A percentile compares a stretch with the other conserved stretches of the same genome.
These are phyloP conservation scores for Globisporangium paddicum DNA, from an alignment of 352 stramenopile species.

Conservation along the genomic window DNA sequence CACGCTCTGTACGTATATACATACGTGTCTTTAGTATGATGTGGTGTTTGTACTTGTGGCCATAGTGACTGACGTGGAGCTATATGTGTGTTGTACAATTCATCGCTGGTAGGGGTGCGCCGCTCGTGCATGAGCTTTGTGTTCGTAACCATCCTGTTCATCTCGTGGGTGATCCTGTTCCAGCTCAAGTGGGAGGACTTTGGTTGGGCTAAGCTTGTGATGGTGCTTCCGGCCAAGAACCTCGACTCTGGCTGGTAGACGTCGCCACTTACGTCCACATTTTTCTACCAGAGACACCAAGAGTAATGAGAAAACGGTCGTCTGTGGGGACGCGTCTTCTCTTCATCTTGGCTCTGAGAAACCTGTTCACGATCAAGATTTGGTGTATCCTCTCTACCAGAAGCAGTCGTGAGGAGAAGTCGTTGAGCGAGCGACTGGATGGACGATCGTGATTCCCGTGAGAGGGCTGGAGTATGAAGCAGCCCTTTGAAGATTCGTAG, in stretches of 20 bases:
- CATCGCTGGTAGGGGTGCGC: slow-evolving; percentile 49
- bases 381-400: background rate
- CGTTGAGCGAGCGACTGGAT: background rate
- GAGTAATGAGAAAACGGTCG: background rate
- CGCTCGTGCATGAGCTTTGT: slow-evolving; percentile 67
- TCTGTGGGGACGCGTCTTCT: background rate
- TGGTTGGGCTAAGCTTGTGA: slow-evolving; percentile 72
- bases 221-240: slow-evolving; percentile 66
- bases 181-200: slow-evolving; percentile 86
- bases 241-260: slow-evolving; percentile 60
- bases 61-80: background rate
- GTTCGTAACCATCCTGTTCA: slow-evolving; percentile 68
- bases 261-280: background rate
- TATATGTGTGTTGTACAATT: background rate
- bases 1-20: slow-evolving; percentile 60
- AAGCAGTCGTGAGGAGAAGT: background rate
- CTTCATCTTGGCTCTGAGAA: background rate
- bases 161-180: slow-evolving; percentile 75
- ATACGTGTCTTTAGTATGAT: background rate
- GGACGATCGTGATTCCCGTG: background rate
- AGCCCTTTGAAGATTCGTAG: no score
- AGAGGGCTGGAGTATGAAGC: background rate
- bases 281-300: background rate
- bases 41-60: background rate
- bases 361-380: background rate